Base-by-base conservation (phyloP, 2,329 filamentous ascomycete genomes). In the Aspergillus texensis region DNA sequence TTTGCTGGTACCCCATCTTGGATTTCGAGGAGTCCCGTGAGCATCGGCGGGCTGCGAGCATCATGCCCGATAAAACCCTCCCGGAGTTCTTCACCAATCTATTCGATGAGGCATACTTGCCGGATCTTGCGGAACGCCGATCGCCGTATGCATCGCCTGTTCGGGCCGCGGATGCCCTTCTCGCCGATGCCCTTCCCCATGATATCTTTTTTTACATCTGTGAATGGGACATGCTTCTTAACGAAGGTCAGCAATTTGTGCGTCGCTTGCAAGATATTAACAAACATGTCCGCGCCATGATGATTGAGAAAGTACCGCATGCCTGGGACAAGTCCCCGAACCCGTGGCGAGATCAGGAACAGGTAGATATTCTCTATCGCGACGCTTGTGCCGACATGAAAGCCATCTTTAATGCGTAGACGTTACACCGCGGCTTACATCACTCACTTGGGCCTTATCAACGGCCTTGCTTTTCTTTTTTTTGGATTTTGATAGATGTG, bases 201-300 rank as follows among this genome's bases (percentile, higher is more conserved):
- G 83, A 88, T 62, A 83, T 89, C 54, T 86, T 88, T 62, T 75
- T 89, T 67, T 87, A 85, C 71, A 84, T 86, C 50, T 89, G 87
- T 72, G 87, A 89, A 72, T 89, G 85, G 84, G 87, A 89, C 71
- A 89, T 89, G 87, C 77, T 89, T 16, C 79, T 88, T n/a, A 82
- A 83, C 16, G 87, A 89, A 72, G 87, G 85, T 6, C 77, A 81
- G 65, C 64, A 67, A 1, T 83, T 83, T 59, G 77, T 80, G 52
- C 73, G 78, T 14, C 74, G 78, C 14, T 67, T 83, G 39, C 71
- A 81, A 41, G 62, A 64, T 1, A 70, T 82, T 55, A 78, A 80
- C 26, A 84, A 83, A 65, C 75, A 74, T 6, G 78, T 82, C 5
- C 76, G 79, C 24, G 74, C 75, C 55, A 82, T 80, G 74, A 78